phyloP scores from a whole-genome alignment of 1,284 basidiomycete species.

The Amylostereum areolatum region DNA sequence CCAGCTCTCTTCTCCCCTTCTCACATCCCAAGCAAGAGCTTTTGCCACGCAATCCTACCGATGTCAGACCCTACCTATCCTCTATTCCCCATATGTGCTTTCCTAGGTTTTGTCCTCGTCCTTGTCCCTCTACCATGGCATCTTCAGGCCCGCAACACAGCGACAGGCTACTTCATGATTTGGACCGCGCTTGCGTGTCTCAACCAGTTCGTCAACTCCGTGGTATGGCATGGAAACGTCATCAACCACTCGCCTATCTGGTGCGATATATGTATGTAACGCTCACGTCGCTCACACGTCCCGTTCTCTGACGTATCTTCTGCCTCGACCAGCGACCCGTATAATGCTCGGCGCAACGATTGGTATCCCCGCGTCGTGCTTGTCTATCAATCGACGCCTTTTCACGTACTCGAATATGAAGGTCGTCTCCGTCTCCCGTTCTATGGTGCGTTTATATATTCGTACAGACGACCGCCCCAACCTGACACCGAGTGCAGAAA shows the following conservation, averaged over 20 bases:
- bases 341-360: constrained; percentile 24
- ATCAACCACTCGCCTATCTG: constrained; percentile 27
- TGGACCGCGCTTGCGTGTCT: constrained; percentile 34
- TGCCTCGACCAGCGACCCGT: constrained; percentile 27
- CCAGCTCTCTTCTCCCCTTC: no score
- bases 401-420: no score
- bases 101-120: constrained; percentile 18
- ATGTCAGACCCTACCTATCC: no score
- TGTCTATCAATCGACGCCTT: no score
- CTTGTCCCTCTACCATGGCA: constrained; percentile 22
- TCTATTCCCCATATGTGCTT: constrained; percentile 1
- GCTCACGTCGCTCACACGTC: no score
- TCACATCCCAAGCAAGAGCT: no score
- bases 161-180: constrained; percentile 31
- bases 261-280: constrained; percentile 45
- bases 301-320: no score
- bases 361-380: constrained; percentile 31
- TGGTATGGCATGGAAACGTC: constrained; percentile 32
- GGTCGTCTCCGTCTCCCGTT: no score
- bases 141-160: constrained; percentile 31
- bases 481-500: no score
- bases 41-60: no score
- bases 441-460: no score
- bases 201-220: constrained; percentile 29
- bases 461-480: no score